Percentiles rank a stretch among this genome's conserved stretches.
phyloP scores from a whole-genome alignment of 1,284 basidiomycete species.

The Taiwanofungus camphoratus region DNA sequence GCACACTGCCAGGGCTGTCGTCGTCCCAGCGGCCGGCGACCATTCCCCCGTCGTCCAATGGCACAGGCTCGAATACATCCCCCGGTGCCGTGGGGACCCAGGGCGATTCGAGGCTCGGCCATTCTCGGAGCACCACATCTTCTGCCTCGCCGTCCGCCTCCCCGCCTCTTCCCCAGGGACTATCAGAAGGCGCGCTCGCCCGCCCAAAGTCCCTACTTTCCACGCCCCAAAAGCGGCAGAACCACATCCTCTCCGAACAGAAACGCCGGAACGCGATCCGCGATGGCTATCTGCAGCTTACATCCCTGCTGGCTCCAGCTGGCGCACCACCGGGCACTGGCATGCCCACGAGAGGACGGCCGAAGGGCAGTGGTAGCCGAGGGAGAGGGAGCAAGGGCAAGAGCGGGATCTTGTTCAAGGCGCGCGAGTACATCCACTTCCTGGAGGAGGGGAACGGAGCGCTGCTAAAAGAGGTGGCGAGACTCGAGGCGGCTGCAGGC shows the following conservation, averaged over 20 bases:
- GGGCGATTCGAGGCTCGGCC: background rate
- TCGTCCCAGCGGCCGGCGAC: slow-evolving; percentile 1
- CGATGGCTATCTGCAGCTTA: slow-evolving; percentile 82
- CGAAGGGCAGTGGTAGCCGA: slow-evolving; percentile 64
- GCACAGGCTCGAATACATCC: no score
- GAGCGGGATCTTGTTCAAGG: slow-evolving; percentile 75
- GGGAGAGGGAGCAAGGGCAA: slow-evolving; percentile 55
- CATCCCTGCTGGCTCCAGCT: slow-evolving; percentile 68
- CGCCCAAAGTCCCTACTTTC: slow-evolving; percentile 59
- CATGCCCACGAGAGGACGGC: slow-evolving; percentile 72
- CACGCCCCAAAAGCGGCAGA: slow-evolving; percentile 85
- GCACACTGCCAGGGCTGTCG: slow-evolving; percentile 1
- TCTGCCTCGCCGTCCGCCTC: slow-evolving; percentile 2
- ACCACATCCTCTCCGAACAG: slow-evolving; percentile 91
- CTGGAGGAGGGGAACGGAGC: slow-evolving; percentile 68
- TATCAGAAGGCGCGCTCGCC: slow-evolving; percentile 14
- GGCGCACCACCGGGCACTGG: slow-evolving; percentile 55
- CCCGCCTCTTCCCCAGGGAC: slow-evolving; percentile 5
- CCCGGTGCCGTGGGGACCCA: background rate
- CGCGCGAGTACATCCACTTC: slow-evolving; percentile 74
- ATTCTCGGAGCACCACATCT: background rate
- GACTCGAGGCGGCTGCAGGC: slow-evolving; percentile 58
- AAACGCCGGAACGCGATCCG: slow-evolving; percentile 86
- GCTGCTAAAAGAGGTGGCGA: slow-evolving; percentile 53
- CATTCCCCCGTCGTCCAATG: background rate